phyloP scores from a whole-genome alignment of 768 basidiomycete species.

The Amanita subjunquillea region DNA sequence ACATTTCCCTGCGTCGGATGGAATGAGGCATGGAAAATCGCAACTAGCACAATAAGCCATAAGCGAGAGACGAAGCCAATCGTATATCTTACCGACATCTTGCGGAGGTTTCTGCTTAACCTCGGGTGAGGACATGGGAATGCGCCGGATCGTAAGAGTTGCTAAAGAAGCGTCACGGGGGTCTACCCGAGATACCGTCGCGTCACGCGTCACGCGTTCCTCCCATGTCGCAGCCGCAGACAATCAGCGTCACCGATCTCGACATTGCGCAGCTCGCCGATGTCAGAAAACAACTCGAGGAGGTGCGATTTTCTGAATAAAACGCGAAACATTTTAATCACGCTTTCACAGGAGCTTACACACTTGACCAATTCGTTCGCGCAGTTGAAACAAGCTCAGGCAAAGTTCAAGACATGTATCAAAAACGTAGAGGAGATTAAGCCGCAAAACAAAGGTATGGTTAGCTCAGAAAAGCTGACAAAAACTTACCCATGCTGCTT shows the following conservation, averaged over 20 bases:
- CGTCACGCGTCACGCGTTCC: conserved; percentile 1
- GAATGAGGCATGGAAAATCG: conserved; percentile 78
- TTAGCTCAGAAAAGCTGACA: neutral
- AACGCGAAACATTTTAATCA: too few relatives aligned
- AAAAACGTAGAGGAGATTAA: conserved; percentile 73
- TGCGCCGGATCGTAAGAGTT: conserved; percentile 2
- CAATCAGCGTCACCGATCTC: conserved; percentile 74
- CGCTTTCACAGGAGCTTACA: conserved; percentile 62
- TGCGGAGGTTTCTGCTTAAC: conserved; percentile 21
- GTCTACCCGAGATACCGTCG: conserved; percentile 3
- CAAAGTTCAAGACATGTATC: conserved; percentile 83
- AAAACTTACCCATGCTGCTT: neutral
- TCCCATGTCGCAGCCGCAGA: conserved; percentile 36
- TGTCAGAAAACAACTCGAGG: conserved; percentile 86
- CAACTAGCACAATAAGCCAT: conserved; percentile 32
- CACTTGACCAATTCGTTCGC: conserved; percentile 88
- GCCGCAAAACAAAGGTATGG: conserved; percentile 50
- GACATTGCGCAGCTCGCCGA: conserved; percentile 81
- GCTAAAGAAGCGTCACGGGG: conserved; percentile 1
- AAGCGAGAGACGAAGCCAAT: neutral
- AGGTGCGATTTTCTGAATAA: conserved; percentile 35
- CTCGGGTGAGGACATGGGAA: conserved; percentile 13
- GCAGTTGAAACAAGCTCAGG: conserved; percentile 87
- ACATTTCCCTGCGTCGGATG: conserved; percentile 76
- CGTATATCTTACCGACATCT: conserved; percentile 35